phyloP scores from a whole-genome alignment of 306 rosid genomes.

The Fragaria iinumae region DNA sequence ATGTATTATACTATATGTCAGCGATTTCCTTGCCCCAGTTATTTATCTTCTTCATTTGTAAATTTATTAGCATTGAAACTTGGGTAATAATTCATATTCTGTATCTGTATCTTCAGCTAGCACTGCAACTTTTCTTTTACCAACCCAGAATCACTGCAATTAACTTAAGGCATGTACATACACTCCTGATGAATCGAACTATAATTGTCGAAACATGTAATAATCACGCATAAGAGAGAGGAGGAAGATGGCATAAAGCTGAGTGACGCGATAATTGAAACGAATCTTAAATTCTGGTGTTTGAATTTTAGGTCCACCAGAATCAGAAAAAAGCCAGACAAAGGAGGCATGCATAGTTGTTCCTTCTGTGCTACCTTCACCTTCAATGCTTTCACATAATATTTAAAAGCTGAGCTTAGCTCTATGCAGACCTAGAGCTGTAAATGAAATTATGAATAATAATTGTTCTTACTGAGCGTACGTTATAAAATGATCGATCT shows the following conservation, averaged over 20 bases:
- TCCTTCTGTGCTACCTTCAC: neutral
- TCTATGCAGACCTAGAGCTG: neutral
- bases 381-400: neutral
- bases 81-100: neutral
- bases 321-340: conserved; percentile 2
- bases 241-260: neutral
- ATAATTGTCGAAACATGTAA: neutral
- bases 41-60: neutral
- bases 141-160: neutral
- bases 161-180: neutral
- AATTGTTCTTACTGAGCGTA: neutral
- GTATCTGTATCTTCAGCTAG: neutral
- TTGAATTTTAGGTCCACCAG: neutral
- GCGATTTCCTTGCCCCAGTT: neutral
- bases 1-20: neutral
- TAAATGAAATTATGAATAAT: conserved; percentile 1
- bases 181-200: neutral
- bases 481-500: neutral
- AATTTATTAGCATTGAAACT: neutral
- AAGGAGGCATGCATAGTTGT: neutral
- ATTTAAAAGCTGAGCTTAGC: neutral
- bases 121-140: neutral
- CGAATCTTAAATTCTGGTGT: neutral
- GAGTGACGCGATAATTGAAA: neutral
- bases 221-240: neutral